phyloP scores from a whole-genome alignment of 163 green algal genomes.

The Chlamydomonas reinhardtii region DNA sequence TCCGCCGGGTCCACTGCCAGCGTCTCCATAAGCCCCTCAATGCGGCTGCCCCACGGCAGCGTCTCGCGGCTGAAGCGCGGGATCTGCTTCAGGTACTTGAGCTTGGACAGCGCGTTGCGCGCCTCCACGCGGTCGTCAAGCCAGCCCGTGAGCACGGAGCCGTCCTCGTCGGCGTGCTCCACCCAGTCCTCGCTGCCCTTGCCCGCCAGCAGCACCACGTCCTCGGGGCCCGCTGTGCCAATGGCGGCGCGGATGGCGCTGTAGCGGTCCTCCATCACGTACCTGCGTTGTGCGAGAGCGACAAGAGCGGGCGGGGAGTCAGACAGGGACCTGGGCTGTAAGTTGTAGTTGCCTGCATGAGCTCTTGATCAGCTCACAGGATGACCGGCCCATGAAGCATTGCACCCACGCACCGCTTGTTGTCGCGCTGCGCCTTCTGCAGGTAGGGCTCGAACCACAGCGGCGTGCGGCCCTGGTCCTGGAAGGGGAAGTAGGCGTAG shows the following conservation, averaged over 20 bases:
- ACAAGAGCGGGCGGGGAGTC: no score
- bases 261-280: conserved; percentile 94
- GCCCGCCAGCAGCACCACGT: conserved; percentile 95
- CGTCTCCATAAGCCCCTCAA: conserved; percentile 47
- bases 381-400: no score
- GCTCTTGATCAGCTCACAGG: no score
- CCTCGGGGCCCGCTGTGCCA: conserved; percentile 83
- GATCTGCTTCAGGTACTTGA: conserved; percentile 76
- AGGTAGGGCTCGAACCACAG: conserved; percentile 83
- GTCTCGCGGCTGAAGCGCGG: conserved; percentile 63
- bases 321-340: no score
- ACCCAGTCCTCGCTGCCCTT: conserved; percentile 75
- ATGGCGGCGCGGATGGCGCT: conserved; percentile 95
- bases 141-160: conserved; percentile 78
- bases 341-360: no score
- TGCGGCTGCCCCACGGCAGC: conserved; percentile 64
- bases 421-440: conserved; percentile 74
- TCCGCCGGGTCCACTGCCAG: conserved; percentile 30
- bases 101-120: conserved; percentile 86
- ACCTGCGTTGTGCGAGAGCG: no score
- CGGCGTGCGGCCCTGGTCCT: conserved; percentile 79
- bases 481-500: conserved; percentile 76
- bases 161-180: conserved; percentile 62
- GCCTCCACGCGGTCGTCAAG: conserved; percentile 96
- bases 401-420: conserved; percentile 52